phyloP scores from a whole-genome alignment of 2,329 filamentous ascomycete species.

The Plenodomus biglobosus region DNA sequence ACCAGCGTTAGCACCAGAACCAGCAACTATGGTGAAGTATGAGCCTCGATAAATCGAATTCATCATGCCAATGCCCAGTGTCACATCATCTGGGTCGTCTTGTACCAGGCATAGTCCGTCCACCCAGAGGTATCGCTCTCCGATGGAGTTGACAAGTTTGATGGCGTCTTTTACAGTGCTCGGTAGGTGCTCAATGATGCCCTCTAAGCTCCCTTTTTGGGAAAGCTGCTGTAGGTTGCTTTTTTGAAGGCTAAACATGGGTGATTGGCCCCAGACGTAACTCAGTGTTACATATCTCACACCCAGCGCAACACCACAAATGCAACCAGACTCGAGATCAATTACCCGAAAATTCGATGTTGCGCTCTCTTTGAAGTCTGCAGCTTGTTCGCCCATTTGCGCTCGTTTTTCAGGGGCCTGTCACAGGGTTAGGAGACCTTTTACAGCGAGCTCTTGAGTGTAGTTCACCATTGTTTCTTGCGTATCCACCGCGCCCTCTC shows the following conservation, averaged over 20 bases:
- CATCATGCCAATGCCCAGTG: slow-evolving; percentile 3
- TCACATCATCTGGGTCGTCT: slow-evolving; percentile 3
- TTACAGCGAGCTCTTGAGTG: neutral
- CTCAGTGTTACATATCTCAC: slow-evolving; percentile 9
- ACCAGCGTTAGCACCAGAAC: slow-evolving; percentile 2
- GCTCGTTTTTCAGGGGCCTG: neutral
- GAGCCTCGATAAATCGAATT: slow-evolving; percentile 4
- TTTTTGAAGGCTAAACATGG: slow-evolving; percentile 1
- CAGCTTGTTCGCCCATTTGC: neutral
- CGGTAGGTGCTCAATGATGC: neutral
- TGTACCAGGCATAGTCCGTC: slow-evolving; percentile 10
- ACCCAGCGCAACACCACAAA: neutral
- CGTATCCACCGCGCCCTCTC: neutral
- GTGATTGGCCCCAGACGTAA: slow-evolving; percentile 11
- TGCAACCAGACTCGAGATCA: neutral
- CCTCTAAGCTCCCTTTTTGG: neutral
- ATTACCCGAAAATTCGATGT: neutral
- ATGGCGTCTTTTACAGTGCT: slow-evolving; percentile 7
- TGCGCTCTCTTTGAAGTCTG: neutral
- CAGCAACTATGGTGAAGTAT: slow-evolving; percentile 6
- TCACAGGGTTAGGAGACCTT: neutral
- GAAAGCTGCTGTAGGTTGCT: neutral
- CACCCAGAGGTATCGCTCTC: slow-evolving; percentile 7
- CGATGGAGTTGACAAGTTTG: slow-evolving; percentile 1
- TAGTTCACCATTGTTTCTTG: neutral